Conservation (phyloP, 805 yeast species). For the Yarrowia alimentaria region DNA sequence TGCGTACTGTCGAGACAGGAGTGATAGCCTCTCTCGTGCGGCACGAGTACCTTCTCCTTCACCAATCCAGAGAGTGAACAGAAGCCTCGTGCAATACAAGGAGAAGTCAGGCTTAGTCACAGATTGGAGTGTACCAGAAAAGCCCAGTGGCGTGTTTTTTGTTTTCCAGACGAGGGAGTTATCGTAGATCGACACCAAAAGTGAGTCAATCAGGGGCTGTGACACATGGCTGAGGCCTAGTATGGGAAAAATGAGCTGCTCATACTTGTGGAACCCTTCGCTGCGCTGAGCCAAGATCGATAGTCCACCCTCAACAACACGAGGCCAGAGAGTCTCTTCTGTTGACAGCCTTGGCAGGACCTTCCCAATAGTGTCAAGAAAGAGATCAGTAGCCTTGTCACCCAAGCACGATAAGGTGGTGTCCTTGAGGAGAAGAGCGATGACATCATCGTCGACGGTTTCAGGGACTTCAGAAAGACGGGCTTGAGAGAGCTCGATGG, state of each 20-base stretch:
- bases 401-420: constrained; percentile 6
- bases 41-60: constrained; percentile 17
- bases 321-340: constrained; percentile 12
- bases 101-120: constrained; percentile 22
- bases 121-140: constrained; percentile 10
- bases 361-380: constrained; percentile 15
- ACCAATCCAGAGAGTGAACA: constrained; percentile 13
- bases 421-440: constrained; percentile 6
- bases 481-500: constrained; percentile 14
- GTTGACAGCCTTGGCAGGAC: constrained; percentile 21
- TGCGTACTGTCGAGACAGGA: background rate
- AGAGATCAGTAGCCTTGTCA: constrained; percentile 4
- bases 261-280: constrained; percentile 16
- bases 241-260: constrained; percentile 7
- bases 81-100: constrained; percentile 2
- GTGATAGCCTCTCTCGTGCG: constrained; percentile 4
- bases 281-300: constrained; percentile 17
- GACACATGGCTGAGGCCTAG: constrained; percentile 17
- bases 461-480: constrained; percentile 17
- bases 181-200: constrained; percentile 6
- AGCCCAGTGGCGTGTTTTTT: constrained; percentile 7
- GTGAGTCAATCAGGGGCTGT: constrained; percentile 8
- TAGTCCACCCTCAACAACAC: constrained; percentile 15
- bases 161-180: constrained; percentile 25
- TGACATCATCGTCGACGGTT: constrained; percentile 13